A percentile compares a stretch with the other conserved stretches of the same genome.
Conservation (phyloP, 345 rosid species). For the Cardamine chenopodiifolia region DNA sequence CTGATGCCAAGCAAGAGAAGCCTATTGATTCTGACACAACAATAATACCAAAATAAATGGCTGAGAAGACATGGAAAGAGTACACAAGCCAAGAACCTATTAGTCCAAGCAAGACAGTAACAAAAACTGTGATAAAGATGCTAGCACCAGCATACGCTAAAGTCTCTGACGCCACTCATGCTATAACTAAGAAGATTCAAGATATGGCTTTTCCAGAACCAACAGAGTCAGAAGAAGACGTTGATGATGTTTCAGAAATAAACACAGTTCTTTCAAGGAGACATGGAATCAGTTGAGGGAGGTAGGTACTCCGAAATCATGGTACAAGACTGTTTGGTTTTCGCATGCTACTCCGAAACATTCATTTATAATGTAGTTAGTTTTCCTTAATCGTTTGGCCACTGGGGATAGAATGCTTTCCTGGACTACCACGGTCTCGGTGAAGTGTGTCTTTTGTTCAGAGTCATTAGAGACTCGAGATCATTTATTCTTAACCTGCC, state of each 20-base stretch:
- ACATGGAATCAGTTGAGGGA: no score
- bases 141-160: constrained; percentile 57
- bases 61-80: constrained; percentile 18
- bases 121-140: constrained; percentile 48
- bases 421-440: no score
- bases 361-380: no score
- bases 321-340: no score
- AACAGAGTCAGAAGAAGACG: constrained; percentile 23
- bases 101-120: constrained; percentile 48
- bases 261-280: no score
- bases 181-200: constrained; percentile 55
- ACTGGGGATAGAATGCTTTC: no score
- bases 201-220: constrained; percentile 46
- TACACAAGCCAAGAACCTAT: constrained; percentile 13
- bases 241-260: constrained; percentile 31
- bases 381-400: no score
- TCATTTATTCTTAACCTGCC: no score
- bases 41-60: neutral
- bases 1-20: constrained; percentile 36
- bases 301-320: no score
- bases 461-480: no score
- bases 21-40: constrained; percentile 1
- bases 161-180: constrained; percentile 50
- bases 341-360: no score
- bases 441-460: no score